phyloP scores from a whole-genome alignment of 495 filamentous ascomycete species.

The Parathielavia appendiculata region DNA sequence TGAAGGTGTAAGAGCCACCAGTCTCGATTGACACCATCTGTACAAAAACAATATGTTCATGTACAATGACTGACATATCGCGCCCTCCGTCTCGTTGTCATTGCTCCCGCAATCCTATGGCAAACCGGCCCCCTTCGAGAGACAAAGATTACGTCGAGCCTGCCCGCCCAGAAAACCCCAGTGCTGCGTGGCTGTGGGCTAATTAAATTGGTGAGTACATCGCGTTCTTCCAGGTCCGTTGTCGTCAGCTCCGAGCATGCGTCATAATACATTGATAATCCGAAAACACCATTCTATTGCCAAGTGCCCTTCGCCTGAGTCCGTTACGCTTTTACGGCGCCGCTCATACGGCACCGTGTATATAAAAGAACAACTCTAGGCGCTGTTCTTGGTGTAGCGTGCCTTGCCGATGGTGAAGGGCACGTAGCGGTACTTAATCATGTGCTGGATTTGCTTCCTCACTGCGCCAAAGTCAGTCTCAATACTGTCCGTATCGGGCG shows the following conservation, averaged over 20 bases:
- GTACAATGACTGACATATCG: not conserved
- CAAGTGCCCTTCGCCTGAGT: slow-evolving; percentile 12
- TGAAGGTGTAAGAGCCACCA: not conserved
- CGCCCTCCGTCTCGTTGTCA: not conserved
- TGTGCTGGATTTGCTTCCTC: slow-evolving; percentile 98
- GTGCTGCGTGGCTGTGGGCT: not conserved
- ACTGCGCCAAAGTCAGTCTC: slow-evolving; percentile 50
- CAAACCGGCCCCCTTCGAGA: slow-evolving; percentile 4
- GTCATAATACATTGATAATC: slow-evolving; percentile 17
- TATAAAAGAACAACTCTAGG: slow-evolving; percentile 20
- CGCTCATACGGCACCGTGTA: not conserved
- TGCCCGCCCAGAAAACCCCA: slow-evolving; percentile 2
- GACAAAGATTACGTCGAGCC: slow-evolving; percentile 11
- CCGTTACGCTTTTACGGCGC: too few species aligned
- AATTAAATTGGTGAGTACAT: slow-evolving; percentile 17
- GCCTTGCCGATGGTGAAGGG: slow-evolving; percentile 93
- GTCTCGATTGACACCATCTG: not conserved
- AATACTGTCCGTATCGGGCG: not conserved
- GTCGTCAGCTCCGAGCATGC: slow-evolving; percentile 17
- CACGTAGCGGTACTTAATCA: slow-evolving; percentile 99
- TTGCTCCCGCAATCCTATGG: slow-evolving; percentile 8
- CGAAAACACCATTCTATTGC: slow-evolving; percentile 11
- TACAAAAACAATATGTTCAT: not conserved
- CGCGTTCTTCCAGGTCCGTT: slow-evolving; percentile 13
- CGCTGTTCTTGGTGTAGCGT: slow-evolving; percentile 60